Conservation (phyloP, 1,139 yeast genomes). For the Spathaspora sp. region DNA sequence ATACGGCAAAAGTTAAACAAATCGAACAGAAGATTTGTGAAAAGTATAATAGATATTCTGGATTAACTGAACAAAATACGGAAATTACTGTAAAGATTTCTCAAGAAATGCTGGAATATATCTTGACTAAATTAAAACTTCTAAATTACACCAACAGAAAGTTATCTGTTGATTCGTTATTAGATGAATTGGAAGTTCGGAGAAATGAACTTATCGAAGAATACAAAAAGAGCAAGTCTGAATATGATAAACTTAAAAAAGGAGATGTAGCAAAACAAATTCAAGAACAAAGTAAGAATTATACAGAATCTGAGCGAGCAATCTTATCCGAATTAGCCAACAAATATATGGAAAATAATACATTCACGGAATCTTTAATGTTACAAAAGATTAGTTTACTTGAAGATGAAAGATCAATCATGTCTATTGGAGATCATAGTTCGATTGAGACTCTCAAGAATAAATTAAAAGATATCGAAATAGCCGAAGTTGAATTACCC, state of each 20-base stretch:
- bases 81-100: constrained; percentile 2
- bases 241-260: constrained; percentile 42
- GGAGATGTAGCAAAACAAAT: constrained; percentile 46
- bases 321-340: constrained; percentile 44
- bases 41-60: constrained; percentile 17
- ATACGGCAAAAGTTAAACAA: constrained; percentile 25
- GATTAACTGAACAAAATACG: neutral
- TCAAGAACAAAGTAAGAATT: constrained; percentile 36
- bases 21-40: constrained; percentile 24
- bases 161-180: constrained; percentile 28
- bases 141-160: constrained; percentile 38
- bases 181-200: constrained; percentile 34
- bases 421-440: constrained; percentile 40
- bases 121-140: constrained; percentile 16
- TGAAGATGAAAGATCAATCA: constrained; percentile 39
- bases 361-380: constrained; percentile 40
- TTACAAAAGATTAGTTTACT: constrained; percentile 31
- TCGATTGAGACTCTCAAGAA: constrained; percentile 33
- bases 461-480: constrained; percentile 31
- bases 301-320: constrained; percentile 44
- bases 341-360: constrained; percentile 39
- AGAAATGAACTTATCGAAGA: constrained; percentile 27
- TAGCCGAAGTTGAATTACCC: constrained; percentile 35
- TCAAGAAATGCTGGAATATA: constrained; percentile 14
- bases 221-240: constrained; percentile 40